phyloP scores from a whole-genome alignment of 345 rosid species.

The Clarkia xantiana region DNA sequence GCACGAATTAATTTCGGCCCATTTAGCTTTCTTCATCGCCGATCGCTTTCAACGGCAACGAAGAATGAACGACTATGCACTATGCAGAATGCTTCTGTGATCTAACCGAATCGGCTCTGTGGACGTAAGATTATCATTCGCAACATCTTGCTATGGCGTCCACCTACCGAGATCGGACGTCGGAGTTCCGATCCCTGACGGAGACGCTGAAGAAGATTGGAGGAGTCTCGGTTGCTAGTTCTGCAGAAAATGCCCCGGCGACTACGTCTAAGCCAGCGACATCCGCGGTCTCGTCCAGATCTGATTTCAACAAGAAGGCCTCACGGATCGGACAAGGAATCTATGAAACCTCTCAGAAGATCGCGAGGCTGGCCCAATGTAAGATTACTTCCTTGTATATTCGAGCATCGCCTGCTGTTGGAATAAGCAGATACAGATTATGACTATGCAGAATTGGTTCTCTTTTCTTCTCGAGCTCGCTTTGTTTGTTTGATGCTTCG shows the following conservation, averaged over 20 bases:
- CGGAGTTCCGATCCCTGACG: slow-evolving; percentile 61
- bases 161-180: slow-evolving; percentile 61
- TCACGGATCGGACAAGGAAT: slow-evolving; percentile 46
- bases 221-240: slow-evolving; percentile 20
- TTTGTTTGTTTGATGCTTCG: too few relatives aligned
- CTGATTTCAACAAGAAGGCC: slow-evolving; percentile 76
- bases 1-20: too few relatives aligned
- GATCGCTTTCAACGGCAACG: too few relatives aligned
- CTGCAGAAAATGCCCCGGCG: slow-evolving; percentile 12
- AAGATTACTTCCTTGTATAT: slow-evolving; percentile 2
- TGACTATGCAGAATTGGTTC: too few relatives aligned
- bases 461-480: too few relatives aligned
- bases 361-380: slow-evolving; percentile 58
- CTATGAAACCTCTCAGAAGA: slow-evolving; percentile 65
- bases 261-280: slow-evolving; percentile 17
- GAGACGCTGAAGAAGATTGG: slow-evolving; percentile 61
- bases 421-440: too few relatives aligned
- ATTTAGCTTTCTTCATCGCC: too few relatives aligned
- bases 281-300: slow-evolving; percentile 31
- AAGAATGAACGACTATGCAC: too few relatives aligned
- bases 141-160: slow-evolving; percentile 28
- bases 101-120: background rate
- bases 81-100: too few relatives aligned
- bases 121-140: background rate
- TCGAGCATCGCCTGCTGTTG: too few relatives aligned